phyloP scores from a whole-genome alignment of 2,329 filamentous ascomycete species.

The Aspergillus eucalypticola region DNA sequence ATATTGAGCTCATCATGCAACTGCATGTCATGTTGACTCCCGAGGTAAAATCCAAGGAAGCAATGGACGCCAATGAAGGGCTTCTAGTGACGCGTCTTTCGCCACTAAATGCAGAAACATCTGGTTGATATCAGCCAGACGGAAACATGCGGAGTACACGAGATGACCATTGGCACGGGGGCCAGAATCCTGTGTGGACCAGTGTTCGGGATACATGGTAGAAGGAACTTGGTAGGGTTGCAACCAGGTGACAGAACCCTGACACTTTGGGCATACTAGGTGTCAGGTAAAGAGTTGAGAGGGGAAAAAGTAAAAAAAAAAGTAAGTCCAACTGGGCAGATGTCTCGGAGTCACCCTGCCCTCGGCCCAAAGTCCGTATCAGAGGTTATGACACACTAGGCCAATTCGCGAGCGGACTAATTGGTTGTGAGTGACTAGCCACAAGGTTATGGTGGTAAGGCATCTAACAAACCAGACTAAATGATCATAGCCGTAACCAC shows the following conservation, averaged over 20 bases:
- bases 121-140: slow-evolving; percentile 30
- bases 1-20: slow-evolving; percentile 24
- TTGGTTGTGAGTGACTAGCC: slow-evolving; percentile 23
- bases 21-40: slow-evolving; percentile 16
- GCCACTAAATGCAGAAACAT: slow-evolving; percentile 31
- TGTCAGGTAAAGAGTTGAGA: slow-evolving; percentile 14
- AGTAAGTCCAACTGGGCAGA: slow-evolving; percentile 2
- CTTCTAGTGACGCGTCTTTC: slow-evolving; percentile 33
- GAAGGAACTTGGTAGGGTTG: slow-evolving; percentile 23
- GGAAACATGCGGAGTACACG: slow-evolving; percentile 31
- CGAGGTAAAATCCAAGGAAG: slow-evolving; percentile 17
- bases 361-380: slow-evolving; percentile 19
- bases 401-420: slow-evolving; percentile 17
- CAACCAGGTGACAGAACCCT: slow-evolving; percentile 26
- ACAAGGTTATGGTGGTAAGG: slow-evolving; percentile 14
- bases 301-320: not conserved
- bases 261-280: slow-evolving; percentile 17
- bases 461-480: slow-evolving; percentile 19
- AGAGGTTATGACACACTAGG: slow-evolving; percentile 20
- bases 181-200: slow-evolving; percentile 15
- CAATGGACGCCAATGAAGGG: slow-evolving; percentile 33
- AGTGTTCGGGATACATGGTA: slow-evolving; percentile 10
- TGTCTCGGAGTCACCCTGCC: slow-evolving; percentile 8
- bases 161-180: slow-evolving; percentile 20
- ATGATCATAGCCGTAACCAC: slow-evolving; percentile 12